Percentiles rank a stretch among this genome's conserved stretches.
Conservation (phyloP, 345 rosid species). For the Clausena lansium region DNA sequence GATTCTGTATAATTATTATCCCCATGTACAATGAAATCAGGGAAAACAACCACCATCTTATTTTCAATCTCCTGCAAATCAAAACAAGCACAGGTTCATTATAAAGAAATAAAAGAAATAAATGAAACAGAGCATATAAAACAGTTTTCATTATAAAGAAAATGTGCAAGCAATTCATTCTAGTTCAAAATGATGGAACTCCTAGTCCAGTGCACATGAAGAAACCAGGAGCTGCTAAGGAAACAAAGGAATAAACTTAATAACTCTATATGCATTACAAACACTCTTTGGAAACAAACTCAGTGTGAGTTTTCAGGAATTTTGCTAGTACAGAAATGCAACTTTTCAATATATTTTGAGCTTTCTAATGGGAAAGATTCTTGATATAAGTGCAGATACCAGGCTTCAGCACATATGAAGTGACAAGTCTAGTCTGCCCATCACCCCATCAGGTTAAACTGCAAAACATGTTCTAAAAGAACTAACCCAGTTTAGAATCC, state of each 20-base stretch:
- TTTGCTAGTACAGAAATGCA: background rate
- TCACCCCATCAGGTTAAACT: background rate
- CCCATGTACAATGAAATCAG: slow-evolving; percentile 49
- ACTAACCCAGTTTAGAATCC: background rate
- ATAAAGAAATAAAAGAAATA: slow-evolving; percentile 4
- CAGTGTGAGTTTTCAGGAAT: background rate
- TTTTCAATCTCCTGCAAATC: slow-evolving; percentile 45
- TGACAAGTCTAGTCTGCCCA: background rate
- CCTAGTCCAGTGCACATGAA: background rate
- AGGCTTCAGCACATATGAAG: background rate
- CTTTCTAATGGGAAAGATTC: background rate
- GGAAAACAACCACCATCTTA: slow-evolving; percentile 38
- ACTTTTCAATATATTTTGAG: background rate
- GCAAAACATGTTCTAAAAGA: background rate
- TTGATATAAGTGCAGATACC: background rate
- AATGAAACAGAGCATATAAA: background rate
- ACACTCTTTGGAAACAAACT: background rate
- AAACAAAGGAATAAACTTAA: background rate
- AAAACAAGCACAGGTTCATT: slow-evolving; percentile 1
- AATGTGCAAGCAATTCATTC: background rate
- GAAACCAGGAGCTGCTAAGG: background rate
- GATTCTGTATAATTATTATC: slow-evolving; percentile 44
- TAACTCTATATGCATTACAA: background rate
- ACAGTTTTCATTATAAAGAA: background rate
- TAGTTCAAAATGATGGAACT: background rate